These are phyloP conservation scores for Pelargonium myrrhifolium DNA, from an alignment of 441 rosid species.

Conservation along the genomic window DNA sequence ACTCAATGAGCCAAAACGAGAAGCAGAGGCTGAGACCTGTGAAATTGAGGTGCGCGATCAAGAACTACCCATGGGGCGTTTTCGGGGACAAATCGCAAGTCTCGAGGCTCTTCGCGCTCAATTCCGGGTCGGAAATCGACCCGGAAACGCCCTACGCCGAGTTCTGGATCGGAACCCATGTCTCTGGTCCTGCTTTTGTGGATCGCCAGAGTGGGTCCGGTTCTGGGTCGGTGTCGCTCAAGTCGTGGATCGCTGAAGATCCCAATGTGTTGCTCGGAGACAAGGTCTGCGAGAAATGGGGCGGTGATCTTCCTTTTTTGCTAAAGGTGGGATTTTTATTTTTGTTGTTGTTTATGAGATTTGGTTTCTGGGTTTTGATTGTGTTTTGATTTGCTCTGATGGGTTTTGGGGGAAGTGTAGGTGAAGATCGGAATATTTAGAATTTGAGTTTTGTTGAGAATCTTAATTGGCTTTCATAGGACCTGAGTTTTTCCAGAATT, in stretches of 20 bases:
- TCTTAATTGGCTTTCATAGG: neutral
- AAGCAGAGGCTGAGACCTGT: neutral
- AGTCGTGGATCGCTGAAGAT: constrained; percentile 24
- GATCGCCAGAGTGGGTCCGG: constrained; percentile 11
- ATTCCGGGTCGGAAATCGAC: constrained; percentile 19
- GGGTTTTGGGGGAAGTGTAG: neutral
- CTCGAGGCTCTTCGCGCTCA: constrained; percentile 22
- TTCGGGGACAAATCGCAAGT: constrained; percentile 19
- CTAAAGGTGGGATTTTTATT: constrained; percentile 23
- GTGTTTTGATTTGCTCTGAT: neutral
- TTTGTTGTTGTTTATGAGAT: neutral
- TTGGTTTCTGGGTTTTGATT: neutral
- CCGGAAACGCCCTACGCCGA: constrained; percentile 29
- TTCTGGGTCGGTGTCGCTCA: constrained; percentile 15
- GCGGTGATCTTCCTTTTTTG: constrained; percentile 34
- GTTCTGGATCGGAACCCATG: constrained; percentile 58
- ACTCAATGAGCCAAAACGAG: no score
- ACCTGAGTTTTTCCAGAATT: neutral
- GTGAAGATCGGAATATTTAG: neutral
- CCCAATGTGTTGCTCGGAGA: constrained; percentile 26
- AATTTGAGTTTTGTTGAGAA: neutral
- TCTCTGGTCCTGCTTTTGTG: constrained; percentile 28
- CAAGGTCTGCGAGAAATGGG: constrained; percentile 26
- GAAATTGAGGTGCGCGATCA: constrained; percentile 24
- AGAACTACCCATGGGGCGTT: constrained; percentile 30